Conservation (phyloP, 768 basidiomycete species). For the Termitomyces sp. region DNA sequence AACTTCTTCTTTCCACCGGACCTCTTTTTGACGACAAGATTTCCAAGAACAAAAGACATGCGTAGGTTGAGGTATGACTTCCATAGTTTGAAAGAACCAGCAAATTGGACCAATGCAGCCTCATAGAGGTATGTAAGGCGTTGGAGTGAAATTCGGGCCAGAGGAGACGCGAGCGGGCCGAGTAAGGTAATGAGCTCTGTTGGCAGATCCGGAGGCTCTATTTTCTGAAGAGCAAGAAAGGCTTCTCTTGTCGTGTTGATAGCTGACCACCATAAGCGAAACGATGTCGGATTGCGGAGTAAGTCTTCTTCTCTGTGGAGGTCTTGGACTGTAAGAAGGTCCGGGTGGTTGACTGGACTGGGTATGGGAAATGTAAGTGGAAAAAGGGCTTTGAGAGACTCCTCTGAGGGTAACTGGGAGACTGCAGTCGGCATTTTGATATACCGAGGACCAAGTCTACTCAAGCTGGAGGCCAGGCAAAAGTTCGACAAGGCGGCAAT, state of each 20-base stretch:
- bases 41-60: constrained; percentile 82
- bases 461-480: not conserved
- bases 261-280: constrained; percentile 90
- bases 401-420: constrained; percentile 38
- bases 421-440: constrained; percentile 53
- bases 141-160: constrained; percentile 72
- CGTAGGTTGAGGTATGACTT: constrained; percentile 84
- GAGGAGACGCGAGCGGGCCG: constrained; percentile 72
- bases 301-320: constrained; percentile 91
- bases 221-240: constrained; percentile 49
- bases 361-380: constrained; percentile 86
- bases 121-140: constrained; percentile 92
- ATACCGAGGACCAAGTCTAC: not conserved
- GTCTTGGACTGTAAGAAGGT: constrained; percentile 70
- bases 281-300: constrained; percentile 83
- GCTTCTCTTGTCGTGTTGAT: constrained; percentile 71
- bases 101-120: constrained; percentile 80
- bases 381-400: constrained; percentile 51
- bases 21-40: constrained; percentile 61
- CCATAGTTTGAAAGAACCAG: constrained; percentile 93
- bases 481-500: constrained; percentile 1
- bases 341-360: constrained; percentile 69
- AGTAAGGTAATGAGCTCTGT: constrained; percentile 54
- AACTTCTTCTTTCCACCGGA: constrained; percentile 89
- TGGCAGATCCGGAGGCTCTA: constrained; percentile 43